Percentiles rank a stretch among this genome's conserved stretches.
Evolutionary conservation across 495 filamentous ascomycete species (phyloP).

Genomic region (Cryomyces minteri): DNA sequence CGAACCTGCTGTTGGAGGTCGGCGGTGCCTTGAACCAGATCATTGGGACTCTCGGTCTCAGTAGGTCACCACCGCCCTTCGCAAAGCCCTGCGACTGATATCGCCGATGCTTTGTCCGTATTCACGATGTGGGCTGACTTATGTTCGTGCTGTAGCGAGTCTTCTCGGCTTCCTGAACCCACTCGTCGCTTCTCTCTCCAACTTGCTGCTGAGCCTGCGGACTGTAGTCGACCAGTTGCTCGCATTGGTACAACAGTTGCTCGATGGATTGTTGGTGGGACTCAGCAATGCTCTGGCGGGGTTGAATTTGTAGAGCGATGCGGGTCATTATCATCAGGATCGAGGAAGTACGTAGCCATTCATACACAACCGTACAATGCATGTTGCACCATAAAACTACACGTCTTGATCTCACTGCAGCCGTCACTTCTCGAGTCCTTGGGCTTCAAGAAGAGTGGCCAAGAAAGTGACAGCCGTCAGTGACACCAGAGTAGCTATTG

Average conservation of each 20-base stretch:
- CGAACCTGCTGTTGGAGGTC: constrained; percentile 8
- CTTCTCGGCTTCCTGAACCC: constrained; percentile 7
- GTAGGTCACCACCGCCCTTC: constrained; percentile 1
- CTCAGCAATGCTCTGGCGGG: constrained; percentile 9
- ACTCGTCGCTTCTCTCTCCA: constrained; percentile 7
- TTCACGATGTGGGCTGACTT: neutral
- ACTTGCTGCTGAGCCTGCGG: constrained; percentile 6
- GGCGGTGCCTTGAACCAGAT: constrained; percentile 11
- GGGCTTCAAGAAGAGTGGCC: too few relatives aligned
- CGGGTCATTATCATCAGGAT: too few relatives aligned
- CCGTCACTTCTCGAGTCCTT: too few relatives aligned
- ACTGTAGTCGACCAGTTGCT: constrained; percentile 11
- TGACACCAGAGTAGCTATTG: too few relatives aligned
- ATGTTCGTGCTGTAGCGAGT: neutral
- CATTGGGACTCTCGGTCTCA: constrained; percentile 8
- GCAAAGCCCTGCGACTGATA: neutral
- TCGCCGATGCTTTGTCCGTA: neutral
- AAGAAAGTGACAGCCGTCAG: too few relatives aligned
- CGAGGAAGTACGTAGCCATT: too few relatives aligned
- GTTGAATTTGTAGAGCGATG: neutral
- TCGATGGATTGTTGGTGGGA: constrained; percentile 10
- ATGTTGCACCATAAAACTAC: too few relatives aligned
- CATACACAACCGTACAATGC: too few relatives aligned
- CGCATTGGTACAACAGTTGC: constrained; percentile 7
- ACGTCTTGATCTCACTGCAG: too few relatives aligned